Evolutionary conservation across 257 asterid species (phyloP).

Genomic region (Handroanthus guayacan): DNA sequence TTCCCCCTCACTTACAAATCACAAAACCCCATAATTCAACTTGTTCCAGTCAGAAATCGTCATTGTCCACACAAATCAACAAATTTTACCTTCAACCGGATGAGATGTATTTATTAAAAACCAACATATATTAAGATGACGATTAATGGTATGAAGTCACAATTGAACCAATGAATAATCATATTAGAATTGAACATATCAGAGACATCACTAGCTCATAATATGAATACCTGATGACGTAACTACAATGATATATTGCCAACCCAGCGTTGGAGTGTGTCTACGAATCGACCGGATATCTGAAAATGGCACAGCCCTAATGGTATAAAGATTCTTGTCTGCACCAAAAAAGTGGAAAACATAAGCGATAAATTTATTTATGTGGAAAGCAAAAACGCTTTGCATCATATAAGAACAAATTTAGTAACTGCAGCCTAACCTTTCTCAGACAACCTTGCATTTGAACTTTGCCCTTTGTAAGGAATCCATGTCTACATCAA

Average conservation of each 20-base stretch:
- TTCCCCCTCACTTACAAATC: constrained; percentile 10
- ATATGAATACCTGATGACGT: constrained; percentile 74
- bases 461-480: constrained; percentile 89
- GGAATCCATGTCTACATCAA: constrained; percentile 92
- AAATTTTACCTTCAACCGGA: constrained; percentile 18
- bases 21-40: constrained; percentile 8
- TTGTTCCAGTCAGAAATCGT: constrained; percentile 10
- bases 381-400: not conserved
- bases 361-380: constrained; percentile 30
- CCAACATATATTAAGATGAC: not conserved
- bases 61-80: constrained; percentile 8
- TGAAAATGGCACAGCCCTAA: constrained; percentile 88
- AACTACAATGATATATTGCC: constrained; percentile 94
- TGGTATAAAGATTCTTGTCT: constrained; percentile 89
- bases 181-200: constrained; percentile 13
- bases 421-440: constrained; percentile 53
- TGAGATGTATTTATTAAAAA: constrained; percentile 7
- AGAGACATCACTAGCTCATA: constrained; percentile 27
- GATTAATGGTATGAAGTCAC: not conserved
- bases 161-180: constrained; percentile 5
- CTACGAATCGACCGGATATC: constrained; percentile 87
- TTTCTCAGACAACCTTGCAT: constrained; percentile 81
- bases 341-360: constrained; percentile 48
- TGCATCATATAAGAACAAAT: constrained; percentile 21
- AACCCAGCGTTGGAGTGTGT: constrained; percentile 89